These are phyloP conservation scores for Drosera capensis DNA, from an alignment of 148 eudicot species.

Conservation along the genomic window DNA sequence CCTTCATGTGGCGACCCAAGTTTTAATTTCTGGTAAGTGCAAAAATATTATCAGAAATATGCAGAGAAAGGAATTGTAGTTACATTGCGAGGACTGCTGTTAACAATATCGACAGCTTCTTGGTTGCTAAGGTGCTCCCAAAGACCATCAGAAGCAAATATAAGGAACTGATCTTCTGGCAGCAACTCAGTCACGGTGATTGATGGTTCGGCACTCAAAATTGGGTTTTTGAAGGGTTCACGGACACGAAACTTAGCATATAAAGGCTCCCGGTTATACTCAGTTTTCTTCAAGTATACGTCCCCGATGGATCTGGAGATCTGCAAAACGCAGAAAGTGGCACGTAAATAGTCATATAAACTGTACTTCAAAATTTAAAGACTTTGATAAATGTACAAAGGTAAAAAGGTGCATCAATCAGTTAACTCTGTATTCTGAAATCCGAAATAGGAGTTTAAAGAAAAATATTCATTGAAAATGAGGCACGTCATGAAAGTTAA, in stretches of 20 bases:
- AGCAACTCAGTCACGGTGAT: slow-evolving; percentile 21
- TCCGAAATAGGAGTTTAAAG: no score
- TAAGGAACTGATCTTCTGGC: slow-evolving; percentile 23
- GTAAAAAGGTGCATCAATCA: no score
- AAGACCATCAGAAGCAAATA: slow-evolving; percentile 34
- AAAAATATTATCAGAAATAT: neutral
- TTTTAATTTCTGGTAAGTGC: no score
- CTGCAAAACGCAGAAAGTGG: slow-evolving; percentile 16
- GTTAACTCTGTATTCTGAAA: no score
- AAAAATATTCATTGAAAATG: no score
- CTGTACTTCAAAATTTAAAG: no score
- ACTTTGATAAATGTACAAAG: no score
- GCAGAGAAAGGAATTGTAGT: slow-evolving; percentile 1
- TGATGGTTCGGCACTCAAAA: slow-evolving; percentile 22
- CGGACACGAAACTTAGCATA: slow-evolving; percentile 21
- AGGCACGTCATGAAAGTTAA: no score
- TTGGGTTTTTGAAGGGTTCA: slow-evolving; percentile 20
- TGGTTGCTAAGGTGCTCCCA: slow-evolving; percentile 37
- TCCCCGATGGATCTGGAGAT: slow-evolving; percentile 29
- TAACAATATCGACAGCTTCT: slow-evolving; percentile 30
- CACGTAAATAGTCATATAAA: no score
- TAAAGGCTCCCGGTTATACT: slow-evolving; percentile 22
- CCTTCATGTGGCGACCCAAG: no score
- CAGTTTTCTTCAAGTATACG: slow-evolving; percentile 24
- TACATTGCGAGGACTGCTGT: slow-evolving; percentile 19